Conservation (phyloP, 257 asterid species). For the Mitragyna speciosa region DNA sequence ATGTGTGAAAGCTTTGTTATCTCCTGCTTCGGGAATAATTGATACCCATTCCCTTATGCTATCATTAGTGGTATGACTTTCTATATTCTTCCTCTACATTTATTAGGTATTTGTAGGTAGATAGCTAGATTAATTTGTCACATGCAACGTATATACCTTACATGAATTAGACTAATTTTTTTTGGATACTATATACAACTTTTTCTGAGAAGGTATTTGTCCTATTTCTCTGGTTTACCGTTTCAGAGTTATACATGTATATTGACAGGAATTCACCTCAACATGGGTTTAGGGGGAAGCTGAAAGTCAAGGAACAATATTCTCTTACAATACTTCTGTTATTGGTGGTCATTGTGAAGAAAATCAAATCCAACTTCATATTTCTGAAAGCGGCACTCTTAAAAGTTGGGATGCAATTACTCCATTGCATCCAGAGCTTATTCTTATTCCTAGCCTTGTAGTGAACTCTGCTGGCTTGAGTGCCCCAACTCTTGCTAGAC, state of each 20-base stretch:
- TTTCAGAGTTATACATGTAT: constrained; percentile 39
- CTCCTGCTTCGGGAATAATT: constrained; percentile 75
- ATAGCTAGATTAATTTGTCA: not conserved
- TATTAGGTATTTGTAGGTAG: not conserved
- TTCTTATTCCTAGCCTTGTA: constrained; percentile 60
- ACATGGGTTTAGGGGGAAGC: constrained; percentile 79
- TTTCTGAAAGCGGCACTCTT: constrained; percentile 55
- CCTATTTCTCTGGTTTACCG: constrained; percentile 13
- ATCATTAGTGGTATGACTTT: constrained; percentile 56
- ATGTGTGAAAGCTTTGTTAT: constrained; percentile 67
- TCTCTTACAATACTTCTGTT: constrained; percentile 66
- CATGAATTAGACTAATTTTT: not conserved
- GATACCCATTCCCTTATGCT: constrained; percentile 78
- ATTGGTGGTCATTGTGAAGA: constrained; percentile 60
- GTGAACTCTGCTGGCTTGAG: constrained; percentile 86
- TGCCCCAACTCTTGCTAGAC: constrained; percentile 56
- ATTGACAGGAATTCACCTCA: constrained; percentile 54
- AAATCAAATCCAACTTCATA: constrained; percentile 46
- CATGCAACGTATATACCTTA: not conserved
- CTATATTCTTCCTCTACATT: not conserved
- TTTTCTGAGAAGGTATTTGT: not conserved
- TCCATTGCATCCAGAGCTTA: constrained; percentile 52
- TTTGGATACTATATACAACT: not conserved
- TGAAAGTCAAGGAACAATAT: constrained; percentile 65
- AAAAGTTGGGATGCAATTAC: constrained; percentile 39